These are phyloP conservation scores for Chrysoporthe cubensis DNA, from an alignment of 2,329 filamentous ascomycete genomes.

Conservation along the genomic window DNA sequence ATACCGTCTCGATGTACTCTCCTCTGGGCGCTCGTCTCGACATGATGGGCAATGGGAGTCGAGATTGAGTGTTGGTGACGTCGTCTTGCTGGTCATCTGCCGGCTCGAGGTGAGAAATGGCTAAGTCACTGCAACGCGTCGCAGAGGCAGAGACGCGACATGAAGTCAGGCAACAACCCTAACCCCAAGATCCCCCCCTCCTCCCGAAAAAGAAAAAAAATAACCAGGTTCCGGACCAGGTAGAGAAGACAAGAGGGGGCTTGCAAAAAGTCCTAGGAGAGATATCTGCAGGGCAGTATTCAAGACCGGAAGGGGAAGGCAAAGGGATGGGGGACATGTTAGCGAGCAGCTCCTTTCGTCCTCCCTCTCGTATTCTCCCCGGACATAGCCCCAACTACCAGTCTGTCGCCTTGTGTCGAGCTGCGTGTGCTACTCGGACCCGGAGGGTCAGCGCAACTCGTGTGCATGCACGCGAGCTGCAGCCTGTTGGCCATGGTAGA, in stretches of 20 bases:
- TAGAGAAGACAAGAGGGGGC: not conserved
- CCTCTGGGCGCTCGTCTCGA: conserved; percentile 79
- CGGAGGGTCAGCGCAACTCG: conserved; percentile 44
- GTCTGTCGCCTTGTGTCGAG: conserved; percentile 34
- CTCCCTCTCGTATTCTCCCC: not conserved
- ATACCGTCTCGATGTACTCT: conserved; percentile 96
- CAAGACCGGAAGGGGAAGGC: too few relatives aligned
- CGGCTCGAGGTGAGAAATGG: not conserved
- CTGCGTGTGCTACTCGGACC: conserved; percentile 39
- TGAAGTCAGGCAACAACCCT: not conserved
- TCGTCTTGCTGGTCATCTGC: not conserved
- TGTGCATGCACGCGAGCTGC: conserved; percentile 41
- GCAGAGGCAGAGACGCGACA: not conserved
- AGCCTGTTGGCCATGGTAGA: conserved; percentile 42
- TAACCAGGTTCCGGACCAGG: not conserved
- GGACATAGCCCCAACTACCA: not conserved
- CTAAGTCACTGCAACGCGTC: not conserved
- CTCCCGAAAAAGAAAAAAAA: not conserved
- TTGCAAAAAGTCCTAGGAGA: not conserved
- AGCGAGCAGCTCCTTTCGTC: not conserved
- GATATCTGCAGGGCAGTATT: not conserved
- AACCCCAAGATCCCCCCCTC: not conserved
- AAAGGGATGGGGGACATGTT: not conserved
- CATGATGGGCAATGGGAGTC: conserved; percentile 59
- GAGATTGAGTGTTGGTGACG: not conserved